Evolutionary conservation across 1,284 basidiomycete genomes (phyloP).

Genomic region (Boletellus deceptivus): DNA sequence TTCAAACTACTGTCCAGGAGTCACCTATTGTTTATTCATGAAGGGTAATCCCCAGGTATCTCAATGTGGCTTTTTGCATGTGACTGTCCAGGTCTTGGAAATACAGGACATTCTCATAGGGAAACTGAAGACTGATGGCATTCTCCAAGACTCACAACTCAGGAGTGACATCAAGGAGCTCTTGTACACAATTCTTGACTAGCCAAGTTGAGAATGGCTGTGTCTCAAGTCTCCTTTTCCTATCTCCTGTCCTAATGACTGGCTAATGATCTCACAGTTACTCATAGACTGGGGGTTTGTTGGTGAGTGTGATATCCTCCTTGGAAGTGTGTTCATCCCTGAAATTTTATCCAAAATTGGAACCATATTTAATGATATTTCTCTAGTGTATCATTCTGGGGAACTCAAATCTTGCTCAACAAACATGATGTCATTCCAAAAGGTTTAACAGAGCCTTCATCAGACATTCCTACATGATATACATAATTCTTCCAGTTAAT

Average conservation of each 20-base stretch:
- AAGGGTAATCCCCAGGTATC: slow-evolving; percentile 85
- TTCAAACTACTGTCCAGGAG: slow-evolving; percentile 47
- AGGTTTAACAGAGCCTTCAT: slow-evolving; percentile 5
- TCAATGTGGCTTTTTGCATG: slow-evolving; percentile 94
- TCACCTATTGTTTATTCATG: slow-evolving; percentile 82
- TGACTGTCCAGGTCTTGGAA: slow-evolving; percentile 88
- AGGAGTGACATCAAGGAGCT: slow-evolving; percentile 91
- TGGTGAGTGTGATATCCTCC: slow-evolving; percentile 93
- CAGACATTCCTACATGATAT: slow-evolving; percentile 15
- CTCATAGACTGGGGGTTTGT: slow-evolving; percentile 95
- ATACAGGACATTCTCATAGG: slow-evolving; percentile 80
- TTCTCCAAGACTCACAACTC: slow-evolving; percentile 78
- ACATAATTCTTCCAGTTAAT: slow-evolving; percentile 1
- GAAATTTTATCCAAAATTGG: background rate
- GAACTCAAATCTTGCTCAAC: slow-evolving; percentile 86
- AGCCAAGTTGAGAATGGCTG: background rate
- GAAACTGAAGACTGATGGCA: slow-evolving; percentile 87
- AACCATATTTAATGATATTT: background rate
- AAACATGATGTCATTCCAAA: slow-evolving; percentile 67
- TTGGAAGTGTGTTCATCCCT: slow-evolving; percentile 70
- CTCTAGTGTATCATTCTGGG: slow-evolving; percentile 91
- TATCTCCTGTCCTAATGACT: slow-evolving; percentile 59
- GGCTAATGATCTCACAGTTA: slow-evolving; percentile 97
- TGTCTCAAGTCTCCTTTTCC: background rate
- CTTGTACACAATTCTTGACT: slow-evolving; percentile 64